Evolutionary conservation across 768 basidiomycete species (phyloP), one percentile per base, ranked within the genome.

Genomic region (Suillus alpinus): DNA sequence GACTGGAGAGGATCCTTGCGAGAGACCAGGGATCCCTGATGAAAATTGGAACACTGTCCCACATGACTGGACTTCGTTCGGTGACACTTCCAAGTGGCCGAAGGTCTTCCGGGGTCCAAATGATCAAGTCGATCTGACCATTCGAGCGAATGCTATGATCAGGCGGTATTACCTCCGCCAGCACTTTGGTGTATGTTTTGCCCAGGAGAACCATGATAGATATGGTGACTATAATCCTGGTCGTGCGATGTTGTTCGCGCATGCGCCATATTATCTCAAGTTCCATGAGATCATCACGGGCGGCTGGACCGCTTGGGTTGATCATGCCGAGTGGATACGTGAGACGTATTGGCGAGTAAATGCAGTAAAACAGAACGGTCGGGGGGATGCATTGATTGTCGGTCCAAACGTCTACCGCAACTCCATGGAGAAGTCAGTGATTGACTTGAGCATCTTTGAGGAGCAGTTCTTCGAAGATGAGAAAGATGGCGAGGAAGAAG

Each of bases 41-140:
- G 51, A 53, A 4, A 13, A 20, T 36, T 53, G 34, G 51, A 36
- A 36, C 13, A 7, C 51, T 9, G 32, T 53, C 14, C 34, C 51
- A 3, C 51, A 53, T 36, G 34, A 53, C 34, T 53, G 51, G 51
- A 53, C 51, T 53, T 53, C 51, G 12, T 53, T 53, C 51, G 51
- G 51, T 8, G 51, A 53, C 20, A 53, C 51, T 36, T 53, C 51
- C 13, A 23, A 53, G 20, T 53, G 51, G 51, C 51, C 51, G 13
- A 14, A 23, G 8, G 13, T 23, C 51, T 36, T 53, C 34, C 34
- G 34, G 20, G 32, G 13, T 13, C 13, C 13, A 23, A 14, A 36
- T 13, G 34, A 53, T 23, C 34, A 14, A 36, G n/a, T 53, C 6
- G 51, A 53, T 36, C 20, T 53, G 34, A 53, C 51, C 7, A 23